A percentile compares a stretch with the other conserved stretches of the same genome.
Evolutionary conservation across 169 alveolate species (phyloP).

Genomic region (Eimeria acervulina): DNA sequence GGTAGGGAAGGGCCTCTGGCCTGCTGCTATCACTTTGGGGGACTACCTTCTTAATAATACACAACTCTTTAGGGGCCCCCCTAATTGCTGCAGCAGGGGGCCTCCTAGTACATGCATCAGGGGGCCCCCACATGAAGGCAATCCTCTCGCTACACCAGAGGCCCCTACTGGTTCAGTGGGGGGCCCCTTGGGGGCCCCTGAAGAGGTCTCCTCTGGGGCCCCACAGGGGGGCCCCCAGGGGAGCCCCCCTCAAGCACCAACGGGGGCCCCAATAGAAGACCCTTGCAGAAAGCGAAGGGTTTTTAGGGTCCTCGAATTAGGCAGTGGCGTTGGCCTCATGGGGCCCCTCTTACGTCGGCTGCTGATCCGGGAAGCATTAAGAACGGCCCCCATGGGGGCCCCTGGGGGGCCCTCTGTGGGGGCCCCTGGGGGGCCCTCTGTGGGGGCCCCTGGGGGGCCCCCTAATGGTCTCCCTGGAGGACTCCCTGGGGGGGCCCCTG

Average conservation of each 20-base stretch:
- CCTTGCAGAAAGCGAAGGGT: neutral
- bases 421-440: neutral
- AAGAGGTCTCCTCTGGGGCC: neutral
- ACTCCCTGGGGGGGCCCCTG: too few species aligned
- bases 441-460: too few species aligned
- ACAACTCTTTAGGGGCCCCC: neutral
- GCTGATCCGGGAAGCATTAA: neutral
- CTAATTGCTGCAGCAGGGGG: neutral
- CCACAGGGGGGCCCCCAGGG: neutral
- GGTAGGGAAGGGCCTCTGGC: constrained; percentile 11
- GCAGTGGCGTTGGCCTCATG: constrained; percentile 44
- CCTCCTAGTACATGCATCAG: too few species aligned
- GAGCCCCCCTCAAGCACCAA: neutral
- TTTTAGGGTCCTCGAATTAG: neutral
- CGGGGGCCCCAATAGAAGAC: neutral
- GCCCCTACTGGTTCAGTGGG: neutral
- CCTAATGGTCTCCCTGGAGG: too few species aligned
- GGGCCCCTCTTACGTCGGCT: constrained; percentile 53
- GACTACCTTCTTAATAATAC: neutral
- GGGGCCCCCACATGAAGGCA: too few species aligned
- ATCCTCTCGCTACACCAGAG: too few species aligned
- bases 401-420: neutral
- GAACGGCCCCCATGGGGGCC: neutral
- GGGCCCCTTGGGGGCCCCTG: neutral
- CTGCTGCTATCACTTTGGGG: neutral